phyloP scores from a whole-genome alignment of 2,329 filamentous ascomycete species.

The Cytospora piceicola region DNA sequence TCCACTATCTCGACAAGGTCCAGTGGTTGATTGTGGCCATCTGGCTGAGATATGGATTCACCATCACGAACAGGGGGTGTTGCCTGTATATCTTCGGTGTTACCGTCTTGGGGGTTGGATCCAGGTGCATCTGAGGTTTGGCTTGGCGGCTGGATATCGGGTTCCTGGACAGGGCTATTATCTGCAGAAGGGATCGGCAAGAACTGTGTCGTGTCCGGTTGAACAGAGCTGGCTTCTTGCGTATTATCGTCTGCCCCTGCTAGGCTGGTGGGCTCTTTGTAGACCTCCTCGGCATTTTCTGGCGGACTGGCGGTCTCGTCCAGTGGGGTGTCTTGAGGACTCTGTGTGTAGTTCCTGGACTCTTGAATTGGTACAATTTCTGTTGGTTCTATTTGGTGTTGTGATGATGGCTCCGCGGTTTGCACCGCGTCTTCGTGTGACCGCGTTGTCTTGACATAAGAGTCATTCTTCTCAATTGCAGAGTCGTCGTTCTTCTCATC shows the following conservation, averaged over 20 bases:
- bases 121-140: background rate
- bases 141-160: background rate
- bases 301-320: background rate
- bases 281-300: background rate
- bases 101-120: background rate
- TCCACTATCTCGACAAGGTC: background rate
- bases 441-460: background rate
- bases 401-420: background rate
- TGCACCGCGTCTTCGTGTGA: background rate
- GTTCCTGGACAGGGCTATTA: background rate
- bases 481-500: background rate
- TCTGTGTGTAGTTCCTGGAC: background rate
- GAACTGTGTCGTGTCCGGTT: background rate
- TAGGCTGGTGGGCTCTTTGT: background rate
- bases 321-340: background rate
- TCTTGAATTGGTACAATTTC: conserved; percentile 1
- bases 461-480: conserved; percentile 7
- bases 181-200: background rate
- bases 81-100: background rate
- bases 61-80: background rate
- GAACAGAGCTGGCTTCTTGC: background rate
- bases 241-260: background rate
- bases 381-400: conserved; percentile 1
- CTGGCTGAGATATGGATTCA: background rate
- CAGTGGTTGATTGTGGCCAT: background rate